Percentiles rank a stretch among this genome's conserved stretches.
These are phyloP conservation scores for Chrysanthemum seticuspe DNA, from an alignment of 129 eudicot genomes.

Conservation along the genomic window DNA sequence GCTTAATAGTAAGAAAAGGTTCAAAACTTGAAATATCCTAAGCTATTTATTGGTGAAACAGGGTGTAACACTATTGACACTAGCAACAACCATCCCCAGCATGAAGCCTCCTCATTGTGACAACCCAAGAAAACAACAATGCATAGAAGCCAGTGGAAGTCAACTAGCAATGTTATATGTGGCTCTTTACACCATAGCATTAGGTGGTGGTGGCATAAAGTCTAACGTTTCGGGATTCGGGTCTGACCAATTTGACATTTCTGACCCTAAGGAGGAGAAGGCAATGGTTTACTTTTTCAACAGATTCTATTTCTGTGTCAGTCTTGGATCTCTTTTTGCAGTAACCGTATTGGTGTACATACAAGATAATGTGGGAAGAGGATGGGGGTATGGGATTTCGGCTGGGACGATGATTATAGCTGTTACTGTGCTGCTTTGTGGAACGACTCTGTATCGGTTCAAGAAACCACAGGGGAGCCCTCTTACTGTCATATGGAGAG, in stretches of 20 bases:
- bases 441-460: slow-evolving; percentile 65
- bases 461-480: slow-evolving; percentile 90
- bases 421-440: slow-evolving; percentile 59
- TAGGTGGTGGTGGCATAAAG: slow-evolving; percentile 97
- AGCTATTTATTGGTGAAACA: slow-evolving; percentile 22
- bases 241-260: slow-evolving; percentile 83
- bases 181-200: slow-evolving; percentile 90
- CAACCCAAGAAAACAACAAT: slow-evolving; percentile 43
- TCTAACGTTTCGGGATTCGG: slow-evolving; percentile 98
- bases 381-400: slow-evolving; percentile 89
- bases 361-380: slow-evolving; percentile 93
- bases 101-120: slow-evolving; percentile 85
- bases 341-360: slow-evolving; percentile 84
- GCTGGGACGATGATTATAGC: slow-evolving; percentile 86
- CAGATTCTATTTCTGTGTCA: slow-evolving; percentile 78
- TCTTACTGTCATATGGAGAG: slow-evolving; percentile 82
- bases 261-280: slow-evolving; percentile 75
- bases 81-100: slow-evolving; percentile 70
- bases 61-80: slow-evolving; percentile 79
- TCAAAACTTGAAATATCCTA: background rate
- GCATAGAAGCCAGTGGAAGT: slow-evolving; percentile 68
- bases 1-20: background rate
- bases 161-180: slow-evolving; percentile 71
- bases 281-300: slow-evolving; percentile 87
- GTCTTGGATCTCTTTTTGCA: slow-evolving; percentile 88